A percentile compares a stretch with the other conserved stretches of the same genome.
phyloP scores from a whole-genome alignment of 1,284 basidiomycete genomes.

The Hymenochaete sp. region DNA sequence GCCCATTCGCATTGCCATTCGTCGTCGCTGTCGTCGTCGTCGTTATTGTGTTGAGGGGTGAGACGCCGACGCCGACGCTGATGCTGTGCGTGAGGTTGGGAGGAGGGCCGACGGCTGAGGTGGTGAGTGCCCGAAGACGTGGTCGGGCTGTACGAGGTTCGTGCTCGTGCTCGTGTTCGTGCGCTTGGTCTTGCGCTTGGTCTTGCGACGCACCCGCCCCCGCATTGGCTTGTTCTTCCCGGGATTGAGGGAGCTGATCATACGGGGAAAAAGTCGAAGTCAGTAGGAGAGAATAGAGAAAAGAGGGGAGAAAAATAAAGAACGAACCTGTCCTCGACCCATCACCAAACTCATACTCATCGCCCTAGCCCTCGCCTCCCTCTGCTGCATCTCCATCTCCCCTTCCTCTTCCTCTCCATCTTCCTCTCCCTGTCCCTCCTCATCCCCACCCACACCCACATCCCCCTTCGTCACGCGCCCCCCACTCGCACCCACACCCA shows the following conservation, averaged over 20 bases:
- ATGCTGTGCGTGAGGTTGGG: background rate
- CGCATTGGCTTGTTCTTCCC: background rate
- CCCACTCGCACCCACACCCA: background rate
- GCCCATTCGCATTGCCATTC: no score
- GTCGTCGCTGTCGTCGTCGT: no score
- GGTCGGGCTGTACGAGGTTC: no score
- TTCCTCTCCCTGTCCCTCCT: background rate
- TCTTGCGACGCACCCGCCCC: background rate
- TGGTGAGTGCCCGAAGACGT: no score
- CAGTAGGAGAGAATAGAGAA: background rate
- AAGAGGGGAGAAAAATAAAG: background rate
- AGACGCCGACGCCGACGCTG: no score
- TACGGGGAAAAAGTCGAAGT: background rate
- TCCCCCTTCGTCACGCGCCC: background rate
- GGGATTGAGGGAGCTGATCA: slow-evolving; percentile 1
- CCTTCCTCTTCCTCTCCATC: background rate
- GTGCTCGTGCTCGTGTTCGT: background rate
- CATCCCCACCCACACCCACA: background rate
- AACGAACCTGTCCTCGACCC: background rate
- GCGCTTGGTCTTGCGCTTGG: background rate
- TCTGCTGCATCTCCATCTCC: background rate
- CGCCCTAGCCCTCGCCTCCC: background rate
- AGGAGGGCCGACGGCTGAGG: slow-evolving; percentile 1
- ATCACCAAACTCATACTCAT: background rate
- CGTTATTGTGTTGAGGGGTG: no score